Evolutionary conservation across 495 filamentous ascomycete species (phyloP).

Genomic region (Podospora appendiculata): DNA sequence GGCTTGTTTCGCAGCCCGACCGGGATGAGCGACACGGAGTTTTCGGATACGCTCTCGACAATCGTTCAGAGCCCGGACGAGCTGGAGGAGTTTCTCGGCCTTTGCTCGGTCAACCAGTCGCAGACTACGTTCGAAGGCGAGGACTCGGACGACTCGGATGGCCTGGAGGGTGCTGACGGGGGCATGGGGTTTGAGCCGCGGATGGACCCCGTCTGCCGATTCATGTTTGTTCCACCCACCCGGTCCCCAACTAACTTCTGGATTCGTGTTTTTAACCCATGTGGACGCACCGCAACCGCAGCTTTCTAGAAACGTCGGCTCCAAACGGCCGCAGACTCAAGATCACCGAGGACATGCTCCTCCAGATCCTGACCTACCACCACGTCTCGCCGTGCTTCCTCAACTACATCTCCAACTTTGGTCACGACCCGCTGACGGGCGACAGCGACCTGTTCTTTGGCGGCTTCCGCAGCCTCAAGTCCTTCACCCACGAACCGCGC

Average conservation of each 20-base stretch:
- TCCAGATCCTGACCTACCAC: slow-evolving; percentile 11
- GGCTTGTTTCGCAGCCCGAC: too few species aligned
- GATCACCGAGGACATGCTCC: slow-evolving; percentile 9
- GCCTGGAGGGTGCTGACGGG: not conserved
- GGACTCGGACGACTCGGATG: not conserved
- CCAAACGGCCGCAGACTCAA: not conserved
- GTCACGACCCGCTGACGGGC: not conserved
- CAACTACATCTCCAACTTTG: slow-evolving; percentile 2
- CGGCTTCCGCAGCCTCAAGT: slow-evolving; percentile 2
- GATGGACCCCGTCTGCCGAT: slow-evolving; percentile 1
- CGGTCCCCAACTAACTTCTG: not conserved
- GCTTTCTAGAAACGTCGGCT: not conserved
- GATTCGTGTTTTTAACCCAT: not conserved
- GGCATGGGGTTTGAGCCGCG: not conserved
- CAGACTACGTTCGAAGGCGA: not conserved
- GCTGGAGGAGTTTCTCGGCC: not conserved
- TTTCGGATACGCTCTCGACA: not conserved
- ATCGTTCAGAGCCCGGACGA: not conserved
- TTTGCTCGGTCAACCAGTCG: not conserved
- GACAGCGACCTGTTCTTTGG: slow-evolving; percentile 1
- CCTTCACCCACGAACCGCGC: not conserved
- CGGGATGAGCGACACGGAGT: too few species aligned
- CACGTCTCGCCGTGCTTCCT: slow-evolving; percentile 8
- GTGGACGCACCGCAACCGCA: not conserved
- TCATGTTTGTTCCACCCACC: not conserved